These are phyloP conservation scores for Coemansia sp. DNA, from an alignment of 192 early-diverging fungal genomes.

Conservation along the genomic window DNA sequence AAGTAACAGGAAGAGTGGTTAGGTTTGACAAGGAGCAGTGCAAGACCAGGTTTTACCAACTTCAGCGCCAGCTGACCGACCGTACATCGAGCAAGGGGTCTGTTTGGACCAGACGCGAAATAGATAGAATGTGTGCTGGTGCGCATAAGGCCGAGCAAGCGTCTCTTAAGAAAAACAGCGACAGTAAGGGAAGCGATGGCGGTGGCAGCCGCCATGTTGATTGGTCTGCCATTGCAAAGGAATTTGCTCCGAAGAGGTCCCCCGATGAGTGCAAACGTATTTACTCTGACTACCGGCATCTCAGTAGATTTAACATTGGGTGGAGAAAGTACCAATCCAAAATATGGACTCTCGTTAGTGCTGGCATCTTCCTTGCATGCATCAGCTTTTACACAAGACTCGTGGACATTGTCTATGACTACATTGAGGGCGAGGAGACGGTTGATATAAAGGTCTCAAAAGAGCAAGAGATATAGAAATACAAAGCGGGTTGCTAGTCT, in stretches of 20 bases:
- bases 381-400: background rate
- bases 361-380: background rate
- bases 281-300: constrained; percentile 11
- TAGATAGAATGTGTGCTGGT: background rate
- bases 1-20: background rate
- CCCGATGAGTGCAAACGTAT: constrained; percentile 27
- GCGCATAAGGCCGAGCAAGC: constrained; percentile 5
- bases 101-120: background rate
- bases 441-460: background rate
- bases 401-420: background rate
- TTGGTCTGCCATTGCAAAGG: constrained; percentile 11
- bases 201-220: background rate
- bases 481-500: background rate
- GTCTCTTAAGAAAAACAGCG: background rate
- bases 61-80: constrained; percentile 13
- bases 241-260: background rate
- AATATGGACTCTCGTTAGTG: background rate
- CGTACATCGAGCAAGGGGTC: constrained; percentile 12
- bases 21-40: constrained; percentile 8
- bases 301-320: constrained; percentile 10
- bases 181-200: background rate
- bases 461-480: background rate
- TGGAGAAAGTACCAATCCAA: background rate
- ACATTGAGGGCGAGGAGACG: background rate
- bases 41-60: constrained; percentile 3